Conservation (phyloP, 345 rosid species). For the Brassica carinata region DNA sequence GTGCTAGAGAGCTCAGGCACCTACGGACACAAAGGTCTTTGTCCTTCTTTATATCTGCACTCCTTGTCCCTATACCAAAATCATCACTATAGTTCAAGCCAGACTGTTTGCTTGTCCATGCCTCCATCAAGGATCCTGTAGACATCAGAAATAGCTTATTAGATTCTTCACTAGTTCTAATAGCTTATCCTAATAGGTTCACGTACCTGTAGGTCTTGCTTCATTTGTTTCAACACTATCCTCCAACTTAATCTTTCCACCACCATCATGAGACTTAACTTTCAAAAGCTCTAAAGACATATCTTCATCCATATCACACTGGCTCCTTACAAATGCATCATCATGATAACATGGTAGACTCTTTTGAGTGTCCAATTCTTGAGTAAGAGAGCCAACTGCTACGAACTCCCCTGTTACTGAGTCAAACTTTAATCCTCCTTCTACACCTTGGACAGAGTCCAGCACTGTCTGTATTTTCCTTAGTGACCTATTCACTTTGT, state of each 20-base stretch:
- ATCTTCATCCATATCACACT: constrained; percentile 12
- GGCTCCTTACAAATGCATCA: constrained; percentile 7
- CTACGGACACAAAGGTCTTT: constrained; percentile 37
- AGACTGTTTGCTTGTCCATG: constrained; percentile 44
- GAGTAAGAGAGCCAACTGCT: constrained; percentile 52
- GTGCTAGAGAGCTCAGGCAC: constrained; percentile 46
- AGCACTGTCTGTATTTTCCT: constrained; percentile 80
- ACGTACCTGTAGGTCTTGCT: constrained; percentile 16
- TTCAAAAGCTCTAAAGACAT: constrained; percentile 4
- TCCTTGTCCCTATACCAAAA: constrained; percentile 21
- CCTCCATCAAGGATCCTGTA: constrained; percentile 36
- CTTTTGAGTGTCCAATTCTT: constrained; percentile 49
- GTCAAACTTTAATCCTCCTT: constrained; percentile 78
- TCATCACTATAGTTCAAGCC: constrained; percentile 35
- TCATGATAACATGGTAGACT: constrained; percentile 42
- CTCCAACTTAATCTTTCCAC: constrained; percentile 51
- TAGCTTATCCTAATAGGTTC: not conserved
- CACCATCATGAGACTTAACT: constrained; percentile 31
- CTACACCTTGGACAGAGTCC: constrained; percentile 87
- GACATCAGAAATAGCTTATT: constrained; percentile 16
- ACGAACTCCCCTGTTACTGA: constrained; percentile 67
- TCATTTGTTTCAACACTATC: constrained; percentile 43
- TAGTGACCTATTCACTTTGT: constrained; percentile 82
- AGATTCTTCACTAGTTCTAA: not conserved
- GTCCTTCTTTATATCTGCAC: constrained; percentile 38